Evolutionary conservation across 2,329 filamentous ascomycete genomes (phyloP).

Genomic region (Pseudogymnoascus sp.): DNA sequence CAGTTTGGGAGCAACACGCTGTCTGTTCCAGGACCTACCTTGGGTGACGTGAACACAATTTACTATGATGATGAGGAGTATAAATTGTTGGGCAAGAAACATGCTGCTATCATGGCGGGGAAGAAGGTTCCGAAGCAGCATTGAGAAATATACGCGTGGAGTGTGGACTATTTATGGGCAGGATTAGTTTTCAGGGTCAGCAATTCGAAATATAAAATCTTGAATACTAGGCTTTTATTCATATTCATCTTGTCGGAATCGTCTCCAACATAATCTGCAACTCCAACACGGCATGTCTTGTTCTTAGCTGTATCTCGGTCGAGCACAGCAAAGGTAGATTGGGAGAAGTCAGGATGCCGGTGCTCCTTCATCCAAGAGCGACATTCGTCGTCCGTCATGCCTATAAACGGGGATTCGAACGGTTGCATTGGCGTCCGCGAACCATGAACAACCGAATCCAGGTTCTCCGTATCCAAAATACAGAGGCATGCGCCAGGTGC

Average conservation of each 20-base stretch:
- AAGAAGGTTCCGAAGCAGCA: conserved; percentile 16
- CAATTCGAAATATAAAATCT: too few species aligned
- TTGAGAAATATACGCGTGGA: not conserved
- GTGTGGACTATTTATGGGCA: not conserved
- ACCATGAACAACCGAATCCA: not conserved
- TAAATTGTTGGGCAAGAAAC: conserved; percentile 17
- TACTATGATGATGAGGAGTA: conserved; percentile 21
- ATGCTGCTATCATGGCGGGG: conserved; percentile 20
- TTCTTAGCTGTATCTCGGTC: not conserved
- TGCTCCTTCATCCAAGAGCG: not conserved
- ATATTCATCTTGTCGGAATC: too few species aligned
- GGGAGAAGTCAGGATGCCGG: not conserved
- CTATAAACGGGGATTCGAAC: not conserved
- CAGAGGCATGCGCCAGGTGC: not conserved
- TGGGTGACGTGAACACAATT: conserved; percentile 23
- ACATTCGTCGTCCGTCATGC: not conserved
- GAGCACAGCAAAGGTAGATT: not conserved
- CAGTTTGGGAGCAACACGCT: conserved; percentile 22
- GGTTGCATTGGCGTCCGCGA: not conserved
- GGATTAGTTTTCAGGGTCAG: too few species aligned
- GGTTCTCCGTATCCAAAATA: not conserved
- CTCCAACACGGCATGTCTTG: not conserved
- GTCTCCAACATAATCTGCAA: too few species aligned
- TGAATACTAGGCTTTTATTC: too few species aligned
- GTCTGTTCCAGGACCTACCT: conserved; percentile 13